A percentile compares a stretch with the other conserved stretches of the same genome.
Evolutionary conservation across 805 yeast genomes (phyloP).

Genomic region (Saccharomycopsis sp.): DNA sequence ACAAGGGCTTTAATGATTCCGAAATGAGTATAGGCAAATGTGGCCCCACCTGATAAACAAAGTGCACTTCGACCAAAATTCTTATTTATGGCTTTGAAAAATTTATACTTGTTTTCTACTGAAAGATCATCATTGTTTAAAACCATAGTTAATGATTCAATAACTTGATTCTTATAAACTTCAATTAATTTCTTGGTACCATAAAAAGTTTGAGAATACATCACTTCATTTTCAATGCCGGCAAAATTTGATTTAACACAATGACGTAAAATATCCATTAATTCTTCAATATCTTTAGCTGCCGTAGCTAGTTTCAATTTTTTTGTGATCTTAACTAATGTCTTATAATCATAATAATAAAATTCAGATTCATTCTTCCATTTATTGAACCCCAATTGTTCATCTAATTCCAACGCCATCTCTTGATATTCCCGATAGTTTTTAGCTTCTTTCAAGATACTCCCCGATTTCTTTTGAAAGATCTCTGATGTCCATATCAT

Average conservation of each 20-base stretch:
- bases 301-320: slow-evolving; percentile 34
- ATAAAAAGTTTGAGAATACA: slow-evolving; percentile 68
- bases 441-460: slow-evolving; percentile 40
- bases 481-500: slow-evolving; percentile 61
- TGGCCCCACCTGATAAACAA: slow-evolving; percentile 73
- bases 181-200: slow-evolving; percentile 63
- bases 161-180: slow-evolving; percentile 47
- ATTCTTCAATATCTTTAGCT: slow-evolving; percentile 33
- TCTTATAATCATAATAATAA: slow-evolving; percentile 61
- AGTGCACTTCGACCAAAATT: slow-evolving; percentile 69
- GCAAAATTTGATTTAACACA: slow-evolving; percentile 71
- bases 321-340: slow-evolving; percentile 42
- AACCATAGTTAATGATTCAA: slow-evolving; percentile 39
- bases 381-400: slow-evolving; percentile 46
- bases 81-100: slow-evolving; percentile 51
- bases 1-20: slow-evolving; percentile 68
- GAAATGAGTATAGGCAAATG: slow-evolving; percentile 70
- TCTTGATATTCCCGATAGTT: slow-evolving; percentile 56
- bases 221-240: slow-evolving; percentile 64
- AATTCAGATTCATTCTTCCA: slow-evolving; percentile 60
- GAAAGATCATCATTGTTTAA: slow-evolving; percentile 34
- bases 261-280: slow-evolving; percentile 52
- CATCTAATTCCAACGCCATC: slow-evolving; percentile 53
- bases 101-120: slow-evolving; percentile 36
- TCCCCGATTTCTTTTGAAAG: slow-evolving; percentile 40